Conservation (phyloP, 345 rosid species). For the Sisymbrium irio region DNA sequence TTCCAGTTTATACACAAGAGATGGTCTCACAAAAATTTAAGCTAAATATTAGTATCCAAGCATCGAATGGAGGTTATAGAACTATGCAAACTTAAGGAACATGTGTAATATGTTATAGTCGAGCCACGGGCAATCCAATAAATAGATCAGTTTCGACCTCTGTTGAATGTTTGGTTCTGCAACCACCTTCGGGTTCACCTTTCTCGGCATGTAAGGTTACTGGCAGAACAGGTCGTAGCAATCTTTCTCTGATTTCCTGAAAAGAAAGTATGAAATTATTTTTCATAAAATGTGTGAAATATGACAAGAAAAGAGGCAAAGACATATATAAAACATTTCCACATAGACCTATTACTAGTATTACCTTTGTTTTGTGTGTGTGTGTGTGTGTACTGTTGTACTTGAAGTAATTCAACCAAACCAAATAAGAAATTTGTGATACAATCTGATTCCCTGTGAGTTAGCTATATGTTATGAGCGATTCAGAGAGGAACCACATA, state of each 20-base stretch:
- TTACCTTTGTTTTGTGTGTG: too few species aligned
- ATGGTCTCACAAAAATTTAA: not conserved
- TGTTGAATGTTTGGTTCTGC: slow-evolving; percentile 28
- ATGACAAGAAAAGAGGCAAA: not conserved
- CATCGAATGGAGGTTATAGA: not conserved
- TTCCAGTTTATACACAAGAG: not conserved
- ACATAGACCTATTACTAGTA: too few species aligned
- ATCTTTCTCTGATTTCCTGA: slow-evolving; percentile 23
- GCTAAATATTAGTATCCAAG: not conserved
- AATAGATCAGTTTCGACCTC: slow-evolving; percentile 53
- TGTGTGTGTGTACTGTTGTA: too few species aligned
- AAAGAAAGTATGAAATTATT: not conserved
- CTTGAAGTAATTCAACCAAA: not conserved
- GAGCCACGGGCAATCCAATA: slow-evolving; percentile 45
- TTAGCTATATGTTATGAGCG: not conserved
- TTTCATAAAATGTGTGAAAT: not conserved
- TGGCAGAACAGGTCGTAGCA: slow-evolving; percentile 5
- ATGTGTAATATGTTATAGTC: not conserved
- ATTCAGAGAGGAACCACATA: not conserved
- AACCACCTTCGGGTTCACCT: not conserved
- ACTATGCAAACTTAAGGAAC: not conserved
- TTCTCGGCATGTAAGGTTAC: not conserved
- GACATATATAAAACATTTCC: too few species aligned
- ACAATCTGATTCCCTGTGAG: not conserved
- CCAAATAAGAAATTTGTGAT: not conserved